These are phyloP conservation scores for Eimeria sp. DNA, from an alignment of 169 alveolate genomes.

Conservation along the genomic window DNA sequence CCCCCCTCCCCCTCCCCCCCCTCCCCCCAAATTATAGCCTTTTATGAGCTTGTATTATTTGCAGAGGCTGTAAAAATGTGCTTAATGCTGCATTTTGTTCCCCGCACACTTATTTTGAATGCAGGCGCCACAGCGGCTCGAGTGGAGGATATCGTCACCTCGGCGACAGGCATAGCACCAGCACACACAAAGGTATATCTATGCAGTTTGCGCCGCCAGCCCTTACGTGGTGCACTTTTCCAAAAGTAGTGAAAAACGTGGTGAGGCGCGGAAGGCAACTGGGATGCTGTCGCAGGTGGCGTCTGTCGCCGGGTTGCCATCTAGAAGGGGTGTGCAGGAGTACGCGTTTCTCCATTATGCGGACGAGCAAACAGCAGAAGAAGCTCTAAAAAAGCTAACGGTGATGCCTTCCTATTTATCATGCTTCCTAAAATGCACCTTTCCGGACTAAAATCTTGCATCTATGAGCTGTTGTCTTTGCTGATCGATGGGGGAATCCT, in stretches of 20 bases:
- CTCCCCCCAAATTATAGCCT: not conserved
- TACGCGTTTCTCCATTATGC: conserved; percentile 53
- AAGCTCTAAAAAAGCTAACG: conserved; percentile 23
- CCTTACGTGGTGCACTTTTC: not conserved
- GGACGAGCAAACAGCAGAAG: conserved; percentile 27
- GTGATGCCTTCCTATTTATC: not conserved
- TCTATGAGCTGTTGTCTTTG: not conserved
- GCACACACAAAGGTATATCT: conserved; percentile 6
- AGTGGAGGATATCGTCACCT: conserved; percentile 14
- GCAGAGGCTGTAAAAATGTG: not conserved
- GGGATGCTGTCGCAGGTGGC: conserved; percentile 8
- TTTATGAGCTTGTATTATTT: not conserved
- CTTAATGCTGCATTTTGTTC: not conserved
- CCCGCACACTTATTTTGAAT: not conserved
- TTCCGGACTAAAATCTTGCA: not conserved
- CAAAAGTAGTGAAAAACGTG: not conserved
- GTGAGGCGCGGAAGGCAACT: not conserved
- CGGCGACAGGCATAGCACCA: conserved; percentile 39
- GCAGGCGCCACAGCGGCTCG: conserved; percentile 51
- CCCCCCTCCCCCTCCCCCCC: too few relatives aligned
- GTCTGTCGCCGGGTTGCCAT: conserved; percentile 36
- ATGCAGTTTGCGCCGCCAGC: not conserved
- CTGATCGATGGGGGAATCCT: not conserved
- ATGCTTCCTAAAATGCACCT: not conserved
- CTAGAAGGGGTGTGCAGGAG: conserved; percentile 53